Percentiles rank a stretch among this genome's conserved stretches.
phyloP scores from a whole-genome alignment of 108 stramenopile species.

The Pinguiococcus pyrenoidosus region DNA sequence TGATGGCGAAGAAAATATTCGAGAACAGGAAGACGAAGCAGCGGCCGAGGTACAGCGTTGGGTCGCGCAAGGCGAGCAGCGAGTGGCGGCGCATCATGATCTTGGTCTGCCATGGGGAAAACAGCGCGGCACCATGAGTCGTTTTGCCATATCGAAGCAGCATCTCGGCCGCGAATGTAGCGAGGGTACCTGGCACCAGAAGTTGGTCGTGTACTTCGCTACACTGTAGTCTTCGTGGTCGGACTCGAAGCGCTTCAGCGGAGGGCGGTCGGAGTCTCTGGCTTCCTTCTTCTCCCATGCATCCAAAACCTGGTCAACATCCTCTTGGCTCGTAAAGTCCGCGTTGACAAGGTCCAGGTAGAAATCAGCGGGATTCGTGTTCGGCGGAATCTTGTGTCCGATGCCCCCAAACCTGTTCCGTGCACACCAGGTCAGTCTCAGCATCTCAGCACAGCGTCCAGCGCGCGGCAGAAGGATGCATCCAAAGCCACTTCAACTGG shows the following conservation, averaged over 20 bases:
- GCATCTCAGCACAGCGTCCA: no score
- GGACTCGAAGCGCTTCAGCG: background rate
- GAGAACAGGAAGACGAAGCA: background rate
- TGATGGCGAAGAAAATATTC: constrained; percentile 3
- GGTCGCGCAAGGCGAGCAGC: no score
- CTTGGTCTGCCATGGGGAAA: no score
- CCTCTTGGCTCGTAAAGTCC: constrained; percentile 20
- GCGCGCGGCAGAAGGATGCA: no score
- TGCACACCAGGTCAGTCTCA: no score
- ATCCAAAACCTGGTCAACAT: constrained; percentile 22
- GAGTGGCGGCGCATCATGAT: no score
- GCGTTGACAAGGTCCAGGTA: constrained; percentile 36
- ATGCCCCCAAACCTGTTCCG: constrained; percentile 33
- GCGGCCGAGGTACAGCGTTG: background rate
- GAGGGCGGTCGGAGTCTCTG: no score
- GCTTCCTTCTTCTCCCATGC: no score
- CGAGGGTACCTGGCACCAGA: background rate
- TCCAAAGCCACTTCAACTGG: no score
- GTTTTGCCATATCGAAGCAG: no score
- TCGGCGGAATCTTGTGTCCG: constrained; percentile 17
- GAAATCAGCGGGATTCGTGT: constrained; percentile 35
- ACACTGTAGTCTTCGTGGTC: no score
- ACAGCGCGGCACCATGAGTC: background rate
- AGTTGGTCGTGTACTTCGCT: background rate
- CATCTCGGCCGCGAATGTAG: no score